Evolutionary conservation across 345 rosid genomes (phyloP).

Genomic region (Rhizophora mangle): DNA sequence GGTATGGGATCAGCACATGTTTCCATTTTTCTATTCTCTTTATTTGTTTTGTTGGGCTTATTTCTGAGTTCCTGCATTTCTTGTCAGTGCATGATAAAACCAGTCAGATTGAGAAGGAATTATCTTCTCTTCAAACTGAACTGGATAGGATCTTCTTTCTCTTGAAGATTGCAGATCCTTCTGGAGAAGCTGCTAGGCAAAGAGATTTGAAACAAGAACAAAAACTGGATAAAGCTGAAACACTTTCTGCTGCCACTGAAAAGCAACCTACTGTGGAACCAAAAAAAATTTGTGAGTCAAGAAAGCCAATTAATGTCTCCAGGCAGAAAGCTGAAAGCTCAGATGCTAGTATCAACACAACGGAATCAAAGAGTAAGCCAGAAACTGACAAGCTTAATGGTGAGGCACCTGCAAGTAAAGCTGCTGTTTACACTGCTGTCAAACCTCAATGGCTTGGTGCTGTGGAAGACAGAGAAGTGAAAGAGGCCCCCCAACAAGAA

Average conservation of each 20-base stretch:
- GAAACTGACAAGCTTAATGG: constrained; percentile 35
- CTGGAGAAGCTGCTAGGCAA: constrained; percentile 70
- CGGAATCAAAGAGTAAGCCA: constrained; percentile 25
- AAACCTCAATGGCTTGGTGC: constrained; percentile 99
- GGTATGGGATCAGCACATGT: constrained; percentile 36
- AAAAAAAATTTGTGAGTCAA: constrained; percentile 27
- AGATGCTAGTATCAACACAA: constrained; percentile 14
- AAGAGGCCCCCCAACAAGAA: constrained; percentile 41
- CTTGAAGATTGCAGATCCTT: constrained; percentile 88
- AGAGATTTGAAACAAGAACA: constrained; percentile 51
- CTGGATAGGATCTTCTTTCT: constrained; percentile 65
- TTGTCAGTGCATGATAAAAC: constrained; percentile 71
- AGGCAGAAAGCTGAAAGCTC: constrained; percentile 30
- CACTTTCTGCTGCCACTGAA: constrained; percentile 29
- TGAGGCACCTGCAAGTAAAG: constrained; percentile 40
- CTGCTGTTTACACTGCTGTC: constrained; percentile 41
- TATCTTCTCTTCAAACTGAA: constrained; percentile 64
- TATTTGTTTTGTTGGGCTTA: neutral
- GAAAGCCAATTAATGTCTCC: constrained; percentile 31
- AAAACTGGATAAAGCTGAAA: constrained; percentile 31
- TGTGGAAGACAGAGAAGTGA: constrained; percentile 41
- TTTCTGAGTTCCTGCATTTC: constrained; percentile 12
- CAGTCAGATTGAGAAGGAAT: constrained; percentile 54
- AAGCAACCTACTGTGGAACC: constrained; percentile 32
- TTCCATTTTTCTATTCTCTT: neutral